Conservation (phyloP, 2,329 filamentous ascomycete genomes). For the Botrytis pseudocinerea region DNA sequence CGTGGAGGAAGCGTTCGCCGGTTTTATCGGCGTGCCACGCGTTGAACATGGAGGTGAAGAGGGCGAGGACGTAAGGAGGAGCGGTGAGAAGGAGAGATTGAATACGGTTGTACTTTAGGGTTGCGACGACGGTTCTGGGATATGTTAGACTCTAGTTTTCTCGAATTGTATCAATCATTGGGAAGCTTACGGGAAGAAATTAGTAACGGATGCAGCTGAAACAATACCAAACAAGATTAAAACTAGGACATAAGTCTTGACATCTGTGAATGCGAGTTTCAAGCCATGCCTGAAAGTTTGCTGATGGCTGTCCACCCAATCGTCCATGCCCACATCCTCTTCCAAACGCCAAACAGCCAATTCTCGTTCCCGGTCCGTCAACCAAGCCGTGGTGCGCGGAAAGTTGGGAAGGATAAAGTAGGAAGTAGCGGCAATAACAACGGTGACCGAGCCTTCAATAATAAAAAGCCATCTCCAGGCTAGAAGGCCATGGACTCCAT, state of each 20-base stretch:
- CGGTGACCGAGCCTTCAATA: slow-evolving; percentile 66
- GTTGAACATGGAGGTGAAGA: slow-evolving; percentile 63
- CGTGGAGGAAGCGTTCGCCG: slow-evolving; percentile 70
- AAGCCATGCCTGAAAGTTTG: slow-evolving; percentile 44
- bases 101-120: slow-evolving; percentile 62
- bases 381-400: slow-evolving; percentile 59
- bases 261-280: slow-evolving; percentile 54
- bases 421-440: slow-evolving; percentile 58
- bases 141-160: slow-evolving; percentile 39
- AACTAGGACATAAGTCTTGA: slow-evolving; percentile 47
- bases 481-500: slow-evolving; percentile 54
- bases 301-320: slow-evolving; percentile 24
- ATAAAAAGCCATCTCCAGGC: slow-evolving; percentile 71
- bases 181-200: slow-evolving; percentile 58
- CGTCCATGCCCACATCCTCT: slow-evolving; percentile 54
- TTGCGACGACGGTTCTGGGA: slow-evolving; percentile 61
- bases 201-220: slow-evolving; percentile 59
- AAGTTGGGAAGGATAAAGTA: slow-evolving; percentile 66
- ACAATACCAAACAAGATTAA: slow-evolving; percentile 56
- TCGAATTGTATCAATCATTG: slow-evolving; percentile 40
- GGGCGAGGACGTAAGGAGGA: slow-evolving; percentile 64
- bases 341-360: slow-evolving; percentile 62
- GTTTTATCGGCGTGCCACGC: slow-evolving; percentile 71
- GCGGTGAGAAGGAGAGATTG: slow-evolving; percentile 63
- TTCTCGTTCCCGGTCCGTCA: slow-evolving; percentile 56